These are phyloP conservation scores for Phycomyces nitens DNA, from an alignment of 192 early-diverging fungal species.

Conservation along the genomic window DNA sequence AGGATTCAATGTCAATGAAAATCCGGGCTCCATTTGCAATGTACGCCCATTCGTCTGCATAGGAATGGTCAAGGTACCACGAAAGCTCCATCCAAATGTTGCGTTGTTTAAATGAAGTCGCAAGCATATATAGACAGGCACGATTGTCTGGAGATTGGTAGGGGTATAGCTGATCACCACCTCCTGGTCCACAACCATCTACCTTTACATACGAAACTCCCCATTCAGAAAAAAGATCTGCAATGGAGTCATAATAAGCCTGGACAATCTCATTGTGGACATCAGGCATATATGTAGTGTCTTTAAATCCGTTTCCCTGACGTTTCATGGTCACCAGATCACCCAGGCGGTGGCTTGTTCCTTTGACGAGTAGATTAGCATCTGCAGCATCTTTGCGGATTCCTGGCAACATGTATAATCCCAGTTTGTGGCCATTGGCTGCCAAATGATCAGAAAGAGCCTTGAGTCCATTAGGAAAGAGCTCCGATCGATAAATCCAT, in stretches of 20 bases:
- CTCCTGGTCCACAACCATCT: slow-evolving; percentile 33
- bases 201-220: slow-evolving; percentile 30
- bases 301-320: slow-evolving; percentile 31
- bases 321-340: slow-evolving; percentile 1
- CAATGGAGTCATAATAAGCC: slow-evolving; percentile 30
- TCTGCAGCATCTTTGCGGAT: slow-evolving; percentile 26
- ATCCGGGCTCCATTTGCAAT: slow-evolving; percentile 27
- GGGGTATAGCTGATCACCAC: slow-evolving; percentile 25
- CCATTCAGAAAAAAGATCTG: slow-evolving; percentile 27
- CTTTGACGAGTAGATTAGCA: slow-evolving; percentile 6
- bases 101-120: slow-evolving; percentile 16
- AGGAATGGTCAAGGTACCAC: slow-evolving; percentile 28
- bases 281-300: slow-evolving; percentile 27
- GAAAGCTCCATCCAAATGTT: slow-evolving; percentile 35
- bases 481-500: slow-evolving; percentile 25
- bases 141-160: slow-evolving; percentile 27
- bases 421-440: slow-evolving; percentile 30
- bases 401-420: slow-evolving; percentile 30
- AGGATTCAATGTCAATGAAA: slow-evolving; percentile 35
- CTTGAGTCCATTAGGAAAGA: slow-evolving; percentile 28
- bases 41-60: slow-evolving; percentile 26
- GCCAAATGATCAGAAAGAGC: slow-evolving; percentile 19
- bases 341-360: slow-evolving; percentile 7
- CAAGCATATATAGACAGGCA: slow-evolving; percentile 14
- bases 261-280: neutral